Evolutionary conservation across 2,329 filamentous ascomycete species (phyloP).

Genomic region (Alternaria triticimaculans): DNA sequence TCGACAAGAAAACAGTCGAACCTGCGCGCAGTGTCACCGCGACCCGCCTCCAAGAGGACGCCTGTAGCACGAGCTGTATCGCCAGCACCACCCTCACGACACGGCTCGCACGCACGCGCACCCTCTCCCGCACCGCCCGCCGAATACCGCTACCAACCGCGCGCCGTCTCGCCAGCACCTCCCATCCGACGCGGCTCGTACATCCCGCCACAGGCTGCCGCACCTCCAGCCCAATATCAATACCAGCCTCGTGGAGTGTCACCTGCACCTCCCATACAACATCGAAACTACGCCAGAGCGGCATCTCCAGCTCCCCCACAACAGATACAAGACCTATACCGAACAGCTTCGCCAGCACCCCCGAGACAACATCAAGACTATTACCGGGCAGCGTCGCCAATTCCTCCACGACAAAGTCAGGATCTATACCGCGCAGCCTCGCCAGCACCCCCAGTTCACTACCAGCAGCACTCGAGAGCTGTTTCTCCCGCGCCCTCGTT

Average conservation of each 20-base stretch:
- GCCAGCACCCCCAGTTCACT: slow-evolving; percentile 33
- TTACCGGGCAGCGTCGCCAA: slow-evolving; percentile 32
- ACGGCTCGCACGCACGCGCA: slow-evolving; percentile 31
- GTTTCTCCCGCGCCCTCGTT: slow-evolving; percentile 38
- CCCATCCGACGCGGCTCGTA: slow-evolving; percentile 33
- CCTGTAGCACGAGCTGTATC: slow-evolving; percentile 47
- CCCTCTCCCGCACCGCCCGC: slow-evolving; percentile 38
- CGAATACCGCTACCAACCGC: slow-evolving; percentile 26
- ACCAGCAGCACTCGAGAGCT: slow-evolving; percentile 39
- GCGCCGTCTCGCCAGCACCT: slow-evolving; percentile 34
- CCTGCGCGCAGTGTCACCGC: slow-evolving; percentile 51
- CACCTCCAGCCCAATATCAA: slow-evolving; percentile 29
- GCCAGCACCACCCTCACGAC: slow-evolving; percentile 45
- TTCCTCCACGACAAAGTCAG: slow-evolving; percentile 18
- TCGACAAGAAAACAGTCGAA: slow-evolving; percentile 29
- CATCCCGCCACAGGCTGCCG: slow-evolving; percentile 35
- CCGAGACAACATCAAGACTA: neutral
- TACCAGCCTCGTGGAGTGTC: slow-evolving; percentile 27
- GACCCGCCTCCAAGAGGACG: slow-evolving; percentile 40
- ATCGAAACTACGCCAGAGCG: slow-evolving; percentile 30
- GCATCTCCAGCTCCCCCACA: slow-evolving; percentile 39
- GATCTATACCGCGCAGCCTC: slow-evolving; percentile 27
- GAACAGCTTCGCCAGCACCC: slow-evolving; percentile 29
- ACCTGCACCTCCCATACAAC: slow-evolving; percentile 37
- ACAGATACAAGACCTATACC: slow-evolving; percentile 30